These are phyloP conservation scores for Verbascum thapsus DNA, from an alignment of 257 asterid genomes.

Conservation along the genomic window DNA sequence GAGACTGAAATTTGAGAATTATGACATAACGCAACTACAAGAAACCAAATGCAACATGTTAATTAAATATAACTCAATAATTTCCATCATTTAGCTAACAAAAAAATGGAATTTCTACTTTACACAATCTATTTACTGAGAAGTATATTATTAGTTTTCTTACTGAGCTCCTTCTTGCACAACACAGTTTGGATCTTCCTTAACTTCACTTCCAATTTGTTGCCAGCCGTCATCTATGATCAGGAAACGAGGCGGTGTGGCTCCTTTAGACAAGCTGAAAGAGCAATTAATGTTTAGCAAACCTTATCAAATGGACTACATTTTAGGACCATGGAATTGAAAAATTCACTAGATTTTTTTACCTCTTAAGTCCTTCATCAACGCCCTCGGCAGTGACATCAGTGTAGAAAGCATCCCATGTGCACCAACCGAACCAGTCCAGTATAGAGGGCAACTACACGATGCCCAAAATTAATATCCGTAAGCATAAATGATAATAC, in stretches of 20 bases:
- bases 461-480: slow-evolving; percentile 18
- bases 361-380: slow-evolving; percentile 88
- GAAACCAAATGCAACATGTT: neutral
- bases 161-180: slow-evolving; percentile 95
- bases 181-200: slow-evolving; percentile 56
- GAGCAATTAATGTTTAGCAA: slow-evolving; percentile 10
- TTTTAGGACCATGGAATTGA: neutral
- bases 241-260: slow-evolving; percentile 86
- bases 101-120: neutral
- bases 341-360: slow-evolving; percentile 15
- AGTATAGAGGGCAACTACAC: slow-evolving; percentile 75
- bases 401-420: slow-evolving; percentile 99
- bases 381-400: slow-evolving; percentile 98
- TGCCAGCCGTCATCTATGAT: slow-evolving; percentile 99
- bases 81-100: neutral
- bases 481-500: slow-evolving; percentile 3
- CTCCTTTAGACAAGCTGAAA: slow-evolving; percentile 86
- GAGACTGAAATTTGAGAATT: neutral
- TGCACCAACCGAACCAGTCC: slow-evolving; percentile 99
- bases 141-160: slow-evolving; percentile 20
- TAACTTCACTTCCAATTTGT: slow-evolving; percentile 74
- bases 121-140: neutral
- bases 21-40: neutral
- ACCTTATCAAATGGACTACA: neutral
- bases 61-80: neutral